Evolutionary conservation across 2,329 filamentous ascomycete genomes (phyloP), one percentile per base, ranked within the genome.

Genomic region (Fusarium goolgardi): DNA sequence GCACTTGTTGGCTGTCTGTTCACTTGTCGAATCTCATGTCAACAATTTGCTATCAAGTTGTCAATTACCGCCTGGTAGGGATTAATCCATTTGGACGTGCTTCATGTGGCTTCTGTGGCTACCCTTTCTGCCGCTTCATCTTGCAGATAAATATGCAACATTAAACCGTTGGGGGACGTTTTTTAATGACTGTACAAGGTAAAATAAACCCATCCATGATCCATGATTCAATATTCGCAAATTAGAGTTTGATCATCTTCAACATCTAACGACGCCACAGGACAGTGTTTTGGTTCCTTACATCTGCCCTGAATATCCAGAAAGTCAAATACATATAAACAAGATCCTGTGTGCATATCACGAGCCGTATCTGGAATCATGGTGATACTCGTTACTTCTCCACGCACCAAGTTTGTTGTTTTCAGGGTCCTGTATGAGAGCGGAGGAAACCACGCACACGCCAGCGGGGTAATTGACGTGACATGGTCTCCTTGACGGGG

Each of bases 381-480:
- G 32, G 47, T 55, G 49, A 59, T 65, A 66, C 66, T 67, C 40
- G 37, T 51, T 46, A 53, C 41, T 44, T 39, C 31, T 63, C 41
- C 62, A 53, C 44, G 54, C 43, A 53, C 39, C 50, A 47, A 51
- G 37, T 63, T 43, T 37, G 29, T 64, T 43, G 32, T 63, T 63
- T 63, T 51, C 58, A 68, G 66, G 66, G 66, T 69, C 66, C 43
- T 55, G 43, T 50, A 41, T 45, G 43, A 62, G 51, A 69, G 55
- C 64, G 32, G 40, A 63, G 52, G 51, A 58, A 62, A 52, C 53
- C 59, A 56, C 35, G 66, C 66, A 69, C 66, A 63, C 45, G 51
- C 62, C 66, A 59, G 65, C 66, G 66, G 66, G 66, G 66, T 70
- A 69, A 67, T 51, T 54, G 35, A 57, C 27, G 51, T 61, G 56